Evolutionary conservation across 2,329 filamentous ascomycete genomes (phyloP), one percentile per base, ranked within the genome.

Genomic region (Helminthosporium solani): DNA sequence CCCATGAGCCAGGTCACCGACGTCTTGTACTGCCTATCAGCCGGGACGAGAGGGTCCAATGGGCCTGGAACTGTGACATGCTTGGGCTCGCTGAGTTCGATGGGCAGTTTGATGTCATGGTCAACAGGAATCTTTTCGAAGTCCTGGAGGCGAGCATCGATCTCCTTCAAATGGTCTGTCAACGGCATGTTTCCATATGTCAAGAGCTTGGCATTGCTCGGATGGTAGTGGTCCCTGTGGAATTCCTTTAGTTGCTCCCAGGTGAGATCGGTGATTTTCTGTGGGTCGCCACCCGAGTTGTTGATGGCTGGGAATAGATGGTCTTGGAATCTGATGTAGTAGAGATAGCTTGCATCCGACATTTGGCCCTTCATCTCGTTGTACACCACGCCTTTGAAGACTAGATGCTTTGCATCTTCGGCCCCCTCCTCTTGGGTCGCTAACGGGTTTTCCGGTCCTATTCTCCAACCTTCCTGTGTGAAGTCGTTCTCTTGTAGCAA

Each of bases 311-410:
- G 94, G 66, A 95, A 94, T 43, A 99, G 89, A 67, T 94, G 87
- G 60, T 97, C 90, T 66, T 95, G 90, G 71, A 95, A 99, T 42
- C 87, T 82, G 57, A 96, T 95, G 70, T 96, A 97, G 75, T 89
- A 99, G 1, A 97, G 77, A 63, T 99, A 99, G 56, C 90, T 90
- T 6, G 92, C 90, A 69, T 99, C 94, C 2, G 94, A 97, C 85
- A 97, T 95, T 66, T 96, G 91, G 0, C 94, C 94, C 74, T 99
- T 99, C 94, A 99, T 99, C 75, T 99, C 94, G 63, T 99, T 99
- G 75, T 97, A 97, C 1, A 97, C 92, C 1, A 97, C 94, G 20
- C 92, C 92, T 74, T 97, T 97, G 78, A 97, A 97, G 0, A 96
- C 88, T 33, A 95, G 74, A 53, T 83, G 83, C 67, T 84, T 82